phyloP scores from a whole-genome alignment of 805 yeast species.

The Lipomyces yamadae region DNA sequence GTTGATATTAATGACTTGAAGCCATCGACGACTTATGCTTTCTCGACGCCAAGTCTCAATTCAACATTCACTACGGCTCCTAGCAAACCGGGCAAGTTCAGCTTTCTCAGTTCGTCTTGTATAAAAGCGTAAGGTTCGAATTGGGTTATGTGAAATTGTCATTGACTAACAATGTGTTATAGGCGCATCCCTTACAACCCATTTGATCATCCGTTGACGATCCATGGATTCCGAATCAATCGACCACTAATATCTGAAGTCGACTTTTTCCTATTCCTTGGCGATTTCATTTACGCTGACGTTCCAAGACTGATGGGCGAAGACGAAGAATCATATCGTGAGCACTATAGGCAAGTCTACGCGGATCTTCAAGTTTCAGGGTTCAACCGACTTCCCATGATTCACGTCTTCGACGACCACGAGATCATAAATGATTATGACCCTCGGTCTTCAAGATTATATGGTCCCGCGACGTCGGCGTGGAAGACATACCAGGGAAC shows the following conservation, averaged over 20 bases:
- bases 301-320: conserved; percentile 37
- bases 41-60: conserved; percentile 22
- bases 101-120: conserved; percentile 38
- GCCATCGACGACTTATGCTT: conserved; percentile 32
- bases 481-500: conserved; percentile 36
- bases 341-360: conserved; percentile 39
- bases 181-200: conserved; percentile 38
- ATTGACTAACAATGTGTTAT: neutral
- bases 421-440: conserved; percentile 40
- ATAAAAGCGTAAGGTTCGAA: conserved; percentile 35
- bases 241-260: conserved; percentile 11
- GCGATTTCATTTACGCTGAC: conserved; percentile 41
- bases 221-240: conserved; percentile 31
- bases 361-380: conserved; percentile 17
- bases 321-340: conserved; percentile 27
- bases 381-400: conserved; percentile 31
- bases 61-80: conserved; percentile 37
- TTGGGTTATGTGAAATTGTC: neutral
- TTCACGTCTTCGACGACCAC: conserved; percentile 41
- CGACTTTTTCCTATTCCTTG: conserved; percentile 38
- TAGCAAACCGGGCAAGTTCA: conserved; percentile 24
- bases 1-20: conserved; percentile 22
- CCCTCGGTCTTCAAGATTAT: conserved; percentile 12
- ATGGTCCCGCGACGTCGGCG: conserved; percentile 33
- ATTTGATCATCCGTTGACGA: conserved; percentile 32